Percentiles rank a stretch among this genome's conserved stretches.
These are phyloP conservation scores for Herpetomonas samuelpessoai DNA, from an alignment of 208 protist species.

Conservation along the genomic window DNA sequence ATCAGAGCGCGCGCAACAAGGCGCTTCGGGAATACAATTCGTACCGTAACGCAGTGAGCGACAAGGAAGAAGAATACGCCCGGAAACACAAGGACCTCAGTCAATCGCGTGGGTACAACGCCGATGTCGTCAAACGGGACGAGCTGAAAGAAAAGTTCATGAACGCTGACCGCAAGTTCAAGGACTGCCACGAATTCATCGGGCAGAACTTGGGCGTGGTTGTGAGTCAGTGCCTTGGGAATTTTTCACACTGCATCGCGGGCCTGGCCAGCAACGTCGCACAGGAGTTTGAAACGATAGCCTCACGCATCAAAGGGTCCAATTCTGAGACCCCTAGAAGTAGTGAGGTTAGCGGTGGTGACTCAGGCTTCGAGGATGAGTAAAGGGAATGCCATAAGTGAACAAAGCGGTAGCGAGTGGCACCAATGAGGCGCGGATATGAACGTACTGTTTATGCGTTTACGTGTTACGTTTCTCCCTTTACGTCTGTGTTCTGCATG, in stretches of 20 bases:
- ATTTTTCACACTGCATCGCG: constrained; percentile 33
- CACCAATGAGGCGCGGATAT: too few species aligned
- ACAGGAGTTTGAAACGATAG: constrained; percentile 21
- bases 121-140: constrained; percentile 42
- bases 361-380: too few species aligned
- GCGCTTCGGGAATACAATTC: constrained; percentile 50
- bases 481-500: too few species aligned
- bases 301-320: too few species aligned
- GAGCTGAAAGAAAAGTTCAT: constrained; percentile 32
- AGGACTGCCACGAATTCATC: constrained; percentile 35
- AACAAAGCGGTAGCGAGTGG: too few species aligned
- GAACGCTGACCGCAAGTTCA: constrained; percentile 35
- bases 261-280: constrained; percentile 21
- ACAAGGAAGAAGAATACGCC: constrained; percentile 46
- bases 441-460: too few species aligned
- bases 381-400: too few species aligned
- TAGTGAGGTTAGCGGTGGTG: too few species aligned
- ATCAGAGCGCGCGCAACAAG: constrained; percentile 37
- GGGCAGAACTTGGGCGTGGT: constrained; percentile 20
- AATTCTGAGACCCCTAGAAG: too few species aligned
- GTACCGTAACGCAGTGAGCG: constrained; percentile 41
- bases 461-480: too few species aligned
- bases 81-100: constrained; percentile 50
- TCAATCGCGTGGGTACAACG: constrained; percentile 36
- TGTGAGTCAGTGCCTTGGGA: constrained; percentile 15